Base-by-base conservation (phyloP, 176 grass and related monocot genomes). In the Eragrostis nindensis region DNA sequence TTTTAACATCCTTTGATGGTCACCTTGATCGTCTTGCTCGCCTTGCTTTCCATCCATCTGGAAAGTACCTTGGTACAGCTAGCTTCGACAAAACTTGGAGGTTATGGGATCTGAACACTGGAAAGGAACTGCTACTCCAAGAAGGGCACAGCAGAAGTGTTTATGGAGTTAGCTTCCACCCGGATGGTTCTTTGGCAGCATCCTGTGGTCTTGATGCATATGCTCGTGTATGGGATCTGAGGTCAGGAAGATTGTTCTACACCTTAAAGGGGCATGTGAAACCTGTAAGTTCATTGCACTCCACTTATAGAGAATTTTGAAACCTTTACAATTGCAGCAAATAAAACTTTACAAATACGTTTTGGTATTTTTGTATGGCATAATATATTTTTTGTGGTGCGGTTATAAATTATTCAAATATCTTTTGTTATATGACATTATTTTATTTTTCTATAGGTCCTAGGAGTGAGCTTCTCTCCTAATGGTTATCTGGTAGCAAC, bases 81-180 rank as follows among this genome's bases (percentile, higher is more conserved):
- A 95, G 95, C 75, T 98, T 91, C 78, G 95, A 98, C 84, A 98
- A 95, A 82, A 98, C 95, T 18, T 98, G 95, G 95, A 89, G 95
- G 87, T 74, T 95, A 63, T 98, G 95, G 95, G 95, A 98, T 49
- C 46, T 95, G 40, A 81, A 73, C 79, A 93, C 95, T 40, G 90
- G 95, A 56, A 89, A 82, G 55, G 95, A 98, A 61, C 72, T 98
- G 73, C 85, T 98, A 70, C 91, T 98, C 42, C 95, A 98, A 89
- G 95, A 98, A 57, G 95, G 95, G 12, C 95, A 98, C 64, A 95
- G 92, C 83, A 93, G 95, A 85, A 89, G 90, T 71, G 90, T 98
- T 15, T 98, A 98, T 87, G 90, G 86, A 62, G 77, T 98, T 86
- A 70, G 81, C 75, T 98, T 98, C 83, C 95, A 98, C 69, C 92